Evolutionary conservation across 306 rosid genomes (phyloP), one percentile per base, ranked within the genome.

Genomic region (Acmispon strigosus): DNA sequence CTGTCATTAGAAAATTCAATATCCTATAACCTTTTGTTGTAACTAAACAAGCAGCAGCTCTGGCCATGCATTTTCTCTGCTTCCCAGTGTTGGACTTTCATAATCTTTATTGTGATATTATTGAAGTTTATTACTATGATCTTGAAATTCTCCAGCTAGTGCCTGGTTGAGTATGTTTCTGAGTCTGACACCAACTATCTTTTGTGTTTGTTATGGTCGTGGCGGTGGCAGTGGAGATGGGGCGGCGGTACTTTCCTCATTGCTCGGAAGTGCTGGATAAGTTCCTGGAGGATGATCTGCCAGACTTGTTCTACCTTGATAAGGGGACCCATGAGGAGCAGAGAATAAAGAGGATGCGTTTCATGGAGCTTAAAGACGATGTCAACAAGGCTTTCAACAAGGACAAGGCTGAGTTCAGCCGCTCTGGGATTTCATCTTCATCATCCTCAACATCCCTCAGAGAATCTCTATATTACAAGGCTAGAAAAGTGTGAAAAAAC

Each of bases 191-290:
- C 47, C 13, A 2, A 12, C 43, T 72, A 15, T 56, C 11, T 65
- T 48, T 1, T 19, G 24, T 63, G 59, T 69, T 69, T 74, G 5
- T 75, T 54, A 20, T 58, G 29, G 19, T 43, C 34, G 0, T 9
- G 20, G 29, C 48, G 32, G 51, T 32, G 57, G 20, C 95, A 95
- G 99, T 95, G 73, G 89, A 87, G 54, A 84, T 62, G 76, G 99
- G 99, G n/a, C 84, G 91, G 16, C 96, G 90, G 0, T 95, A 64
- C 78, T 95, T 95, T 73, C 96, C 97, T 8, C 87, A 85, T 66
- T 95, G 99, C 92, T 95, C 99, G 3, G 96, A 89, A 66, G 96
- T 91, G 73, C 86, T 91, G 2, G 97, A 95, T 45, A 89, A 85
- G 80, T 89, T 91, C 83, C 78, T 91, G 81, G 93, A 88, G 7